Evolutionary conservation across 768 basidiomycete species (phyloP).

Genomic region (Termitomyces sp.): DNA sequence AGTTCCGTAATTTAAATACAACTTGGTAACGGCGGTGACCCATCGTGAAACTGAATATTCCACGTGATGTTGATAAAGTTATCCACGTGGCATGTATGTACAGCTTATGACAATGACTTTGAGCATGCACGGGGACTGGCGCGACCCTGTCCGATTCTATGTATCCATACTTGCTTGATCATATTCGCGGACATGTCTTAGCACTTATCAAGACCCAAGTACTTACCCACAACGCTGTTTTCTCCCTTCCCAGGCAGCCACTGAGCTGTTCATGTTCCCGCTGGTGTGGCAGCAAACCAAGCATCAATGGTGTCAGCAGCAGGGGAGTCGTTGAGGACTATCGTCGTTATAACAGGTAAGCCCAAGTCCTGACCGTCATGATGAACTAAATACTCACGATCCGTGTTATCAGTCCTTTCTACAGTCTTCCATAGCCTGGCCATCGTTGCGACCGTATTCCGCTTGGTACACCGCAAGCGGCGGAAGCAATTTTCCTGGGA

Average conservation of each 20-base stretch:
- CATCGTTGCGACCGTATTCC: slow-evolving; percentile 4
- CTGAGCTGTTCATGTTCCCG: not conserved
- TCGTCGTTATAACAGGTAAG: not conserved
- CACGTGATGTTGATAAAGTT: not conserved
- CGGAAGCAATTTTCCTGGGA: slow-evolving; percentile 12
- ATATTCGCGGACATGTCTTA: not conserved
- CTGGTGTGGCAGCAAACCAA: not conserved
- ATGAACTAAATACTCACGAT: not conserved
- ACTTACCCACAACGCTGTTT: not conserved
- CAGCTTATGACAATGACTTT: too few relatives aligned
- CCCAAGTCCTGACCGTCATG: not conserved
- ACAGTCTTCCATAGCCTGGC: slow-evolving; percentile 6
- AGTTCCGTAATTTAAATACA: too few relatives aligned
- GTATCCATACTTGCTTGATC: not conserved
- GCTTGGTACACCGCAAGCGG: slow-evolving; percentile 2
- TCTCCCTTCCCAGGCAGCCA: not conserved
- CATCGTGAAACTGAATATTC: not conserved
- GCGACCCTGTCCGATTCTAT: not conserved
- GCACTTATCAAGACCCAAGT: not conserved
- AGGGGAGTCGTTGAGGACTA: not conserved
- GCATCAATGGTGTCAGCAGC: not conserved
- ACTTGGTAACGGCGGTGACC: not conserved
- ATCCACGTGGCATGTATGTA: too few relatives aligned
- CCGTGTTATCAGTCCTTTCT: not conserved
- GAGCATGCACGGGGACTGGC: not conserved